Evolutionary conservation across 164 flowering plant species (phyloP).

Genomic region (Malania oleifera): DNA sequence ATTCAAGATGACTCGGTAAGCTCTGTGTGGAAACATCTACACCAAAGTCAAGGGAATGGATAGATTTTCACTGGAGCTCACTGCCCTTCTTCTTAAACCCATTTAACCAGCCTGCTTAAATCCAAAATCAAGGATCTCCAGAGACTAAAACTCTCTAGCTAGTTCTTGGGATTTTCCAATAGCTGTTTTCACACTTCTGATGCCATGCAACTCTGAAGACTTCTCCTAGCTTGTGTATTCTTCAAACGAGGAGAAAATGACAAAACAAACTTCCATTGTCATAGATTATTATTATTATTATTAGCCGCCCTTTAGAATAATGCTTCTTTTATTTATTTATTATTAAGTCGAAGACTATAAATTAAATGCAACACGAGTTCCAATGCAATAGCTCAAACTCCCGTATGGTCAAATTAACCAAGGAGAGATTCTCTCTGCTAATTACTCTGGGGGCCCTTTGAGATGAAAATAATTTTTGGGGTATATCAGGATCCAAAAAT

Average conservation of each 20-base stretch:
- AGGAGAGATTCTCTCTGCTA: slow-evolving; percentile 15
- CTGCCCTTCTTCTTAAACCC: neutral
- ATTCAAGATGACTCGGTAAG: neutral
- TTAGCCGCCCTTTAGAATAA: slow-evolving; percentile 11
- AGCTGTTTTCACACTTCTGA: slow-evolving; percentile 11
- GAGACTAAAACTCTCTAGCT: slow-evolving; percentile 19
- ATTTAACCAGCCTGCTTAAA: neutral
- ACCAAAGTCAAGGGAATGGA: slow-evolving; percentile 10
- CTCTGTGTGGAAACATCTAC: neutral
- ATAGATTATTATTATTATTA: neutral
- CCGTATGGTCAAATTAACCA: slow-evolving; percentile 12
- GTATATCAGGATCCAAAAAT: slow-evolving; percentile 13
- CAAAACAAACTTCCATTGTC: slow-evolving; percentile 28
- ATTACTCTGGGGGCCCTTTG: slow-evolving; percentile 1
- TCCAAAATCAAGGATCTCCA: slow-evolving; percentile 26
- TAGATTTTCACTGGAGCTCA: slow-evolving; percentile 5
- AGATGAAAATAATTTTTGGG: neutral
- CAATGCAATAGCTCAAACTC: slow-evolving; percentile 11
- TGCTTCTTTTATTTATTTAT: slow-evolving; percentile 17
- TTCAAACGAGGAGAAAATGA: slow-evolving; percentile 23
- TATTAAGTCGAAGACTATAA: no score
- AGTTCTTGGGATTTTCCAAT: slow-evolving; percentile 10
- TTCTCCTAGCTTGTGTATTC: slow-evolving; percentile 10
- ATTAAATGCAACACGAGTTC: no score
- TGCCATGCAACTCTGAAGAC: neutral